Evolutionary conservation across 352 stramenopile genomes (phyloP), one percentile per base, ranked within the genome.

Genomic region (Aphanomyces astaci): DNA sequence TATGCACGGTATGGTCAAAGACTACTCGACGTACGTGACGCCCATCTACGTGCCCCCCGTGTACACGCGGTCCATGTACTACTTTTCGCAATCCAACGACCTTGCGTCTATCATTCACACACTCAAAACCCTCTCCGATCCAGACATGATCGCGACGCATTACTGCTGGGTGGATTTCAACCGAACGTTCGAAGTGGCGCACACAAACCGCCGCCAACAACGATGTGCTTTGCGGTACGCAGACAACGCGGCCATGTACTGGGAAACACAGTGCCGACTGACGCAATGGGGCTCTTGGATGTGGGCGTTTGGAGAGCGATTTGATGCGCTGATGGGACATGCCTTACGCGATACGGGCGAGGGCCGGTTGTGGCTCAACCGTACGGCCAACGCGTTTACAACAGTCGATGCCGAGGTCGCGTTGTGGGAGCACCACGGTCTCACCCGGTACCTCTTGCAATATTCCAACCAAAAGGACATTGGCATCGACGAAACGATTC

Each of bases 151-250:
- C 13, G 9, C 25, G 48, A 55, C 48, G 15, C 33, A 66, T 3
- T 30, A 3, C n/a, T 66, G 60, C 48, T 66, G 36, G 11, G 43
- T 66, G 4, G 60, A 66, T 25, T 63, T 53, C 0, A 39, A 66
- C 36, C 32, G 17, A 9, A 17, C 17, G 17, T 66, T 36, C 39
- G 60, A 66, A n/a, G 11, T 66, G 0, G 36, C 10, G 5, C 60
- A 66, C 31, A 66, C 60, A 15, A 15, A 39, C 3, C 15, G 9
- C n/a, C 60, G 60, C 19, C 60, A 66, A 31, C 25, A 55, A 10
- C 60, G 60, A 13, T 66, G 60, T 25, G 22, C 22, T 25, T 17
- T 13, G 3, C 27, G 27, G 13, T 63, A 36, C 28, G 32, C 24
- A 19, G 28, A 15, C 43, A 66, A 66, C 43, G 60, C 0, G 0